Conservation (phyloP, 1,139 yeast species). For the Zygosaccharomyces pseudobailii region DNA sequence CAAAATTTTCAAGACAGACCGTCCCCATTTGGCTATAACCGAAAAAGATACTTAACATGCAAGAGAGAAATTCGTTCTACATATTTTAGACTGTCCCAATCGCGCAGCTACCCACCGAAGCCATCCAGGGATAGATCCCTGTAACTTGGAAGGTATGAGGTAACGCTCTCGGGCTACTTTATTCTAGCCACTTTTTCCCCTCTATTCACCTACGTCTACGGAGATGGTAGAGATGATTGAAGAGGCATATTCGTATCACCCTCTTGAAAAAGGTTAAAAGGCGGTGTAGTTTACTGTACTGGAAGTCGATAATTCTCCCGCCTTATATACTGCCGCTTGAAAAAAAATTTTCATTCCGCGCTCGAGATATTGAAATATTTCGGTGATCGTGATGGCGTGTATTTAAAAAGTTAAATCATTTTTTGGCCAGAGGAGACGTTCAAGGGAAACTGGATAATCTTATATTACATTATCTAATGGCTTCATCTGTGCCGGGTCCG, state of each 20-base stretch:
- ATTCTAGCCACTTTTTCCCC: slow-evolving; percentile 36
- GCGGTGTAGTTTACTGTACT: not conserved
- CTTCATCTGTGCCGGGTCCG: slow-evolving; percentile 81
- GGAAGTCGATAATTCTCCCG: not conserved
- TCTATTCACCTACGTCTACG: slow-evolving; percentile 32
- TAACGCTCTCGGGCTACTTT: slow-evolving; percentile 29
- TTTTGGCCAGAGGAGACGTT: too few species aligned
- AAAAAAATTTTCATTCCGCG: not conserved
- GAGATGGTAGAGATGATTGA: slow-evolving; percentile 37
- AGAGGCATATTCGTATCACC: slow-evolving; percentile 33
- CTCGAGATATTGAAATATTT: not conserved
- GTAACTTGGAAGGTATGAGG: slow-evolving; percentile 35
- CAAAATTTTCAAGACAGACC: slow-evolving; percentile 13
- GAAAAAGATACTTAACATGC: not conserved
- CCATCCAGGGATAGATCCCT: slow-evolving; percentile 15
- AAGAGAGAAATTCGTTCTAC: not conserved
- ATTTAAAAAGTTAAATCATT: not conserved
- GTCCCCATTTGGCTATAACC: slow-evolving; percentile 6
- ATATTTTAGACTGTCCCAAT: slow-evolving; percentile 21
- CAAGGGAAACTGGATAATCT: too few species aligned
- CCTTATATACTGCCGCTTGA: not conserved
- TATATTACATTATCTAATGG: slow-evolving; percentile 45
- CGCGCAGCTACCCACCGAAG: slow-evolving; percentile 35
- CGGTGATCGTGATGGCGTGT: not conserved
- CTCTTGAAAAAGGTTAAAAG: slow-evolving; percentile 9